Conservation (phyloP, 305 asterid species). For the Solanum chacoense region DNA sequence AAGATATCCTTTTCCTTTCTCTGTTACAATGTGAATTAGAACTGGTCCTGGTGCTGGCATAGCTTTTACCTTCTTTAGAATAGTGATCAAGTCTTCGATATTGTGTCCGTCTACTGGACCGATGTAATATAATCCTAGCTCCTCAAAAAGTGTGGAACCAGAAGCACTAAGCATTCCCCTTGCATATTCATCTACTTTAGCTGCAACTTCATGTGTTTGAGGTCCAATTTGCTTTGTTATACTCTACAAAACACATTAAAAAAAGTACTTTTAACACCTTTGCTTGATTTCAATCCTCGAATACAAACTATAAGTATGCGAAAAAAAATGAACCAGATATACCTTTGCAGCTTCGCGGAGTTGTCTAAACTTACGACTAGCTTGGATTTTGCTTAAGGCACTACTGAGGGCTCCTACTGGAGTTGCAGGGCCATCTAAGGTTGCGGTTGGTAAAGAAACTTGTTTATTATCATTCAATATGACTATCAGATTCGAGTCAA, state of each 20-base stretch:
- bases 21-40: conserved; percentile 60
- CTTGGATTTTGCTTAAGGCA: conserved; percentile 55
- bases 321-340: background rate
- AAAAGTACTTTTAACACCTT: background rate
- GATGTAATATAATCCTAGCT: conserved; percentile 69
- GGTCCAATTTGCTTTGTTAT: conserved; percentile 67
- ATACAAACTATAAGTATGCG: background rate
- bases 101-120: conserved; percentile 85
- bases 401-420: conserved; percentile 70
- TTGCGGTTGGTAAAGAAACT: conserved; percentile 64
- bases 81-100: conserved; percentile 44
- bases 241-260: conserved; percentile 19
- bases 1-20: conserved; percentile 73
- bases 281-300: background rate
- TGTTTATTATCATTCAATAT: conserved; percentile 60
- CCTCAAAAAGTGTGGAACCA: conserved; percentile 72
- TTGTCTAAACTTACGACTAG: conserved; percentile 60
- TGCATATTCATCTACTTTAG: conserved; percentile 75
- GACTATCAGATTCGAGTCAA: conserved; percentile 53
- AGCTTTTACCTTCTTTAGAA: conserved; percentile 45
- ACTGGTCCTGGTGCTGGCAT: conserved; percentile 88
- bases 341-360: conserved; percentile 78
- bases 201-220: conserved; percentile 68
- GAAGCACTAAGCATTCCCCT: conserved; percentile 70
- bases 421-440: conserved; percentile 59